Conservation (phyloP, 2,329 filamentous ascomycete species). For the Cladosporium sp. region DNA sequence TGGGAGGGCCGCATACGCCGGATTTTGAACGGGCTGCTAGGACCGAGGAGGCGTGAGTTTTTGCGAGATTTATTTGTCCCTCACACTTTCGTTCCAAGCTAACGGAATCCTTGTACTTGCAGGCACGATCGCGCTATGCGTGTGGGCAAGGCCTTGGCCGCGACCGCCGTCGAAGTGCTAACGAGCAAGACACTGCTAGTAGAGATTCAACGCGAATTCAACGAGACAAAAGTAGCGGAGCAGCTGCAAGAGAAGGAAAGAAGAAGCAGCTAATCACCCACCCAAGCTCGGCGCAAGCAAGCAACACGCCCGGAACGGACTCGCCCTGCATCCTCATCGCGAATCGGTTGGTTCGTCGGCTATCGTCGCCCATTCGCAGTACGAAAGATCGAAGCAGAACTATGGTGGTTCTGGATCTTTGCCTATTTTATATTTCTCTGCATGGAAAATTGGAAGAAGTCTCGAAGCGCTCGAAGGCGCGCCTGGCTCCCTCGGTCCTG, state of each 20-base stretch:
- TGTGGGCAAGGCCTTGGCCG: conserved; percentile 29
- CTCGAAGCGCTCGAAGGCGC: no score
- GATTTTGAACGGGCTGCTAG: conserved; percentile 36
- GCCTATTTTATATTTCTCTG: neutral
- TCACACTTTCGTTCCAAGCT: conserved; percentile 1
- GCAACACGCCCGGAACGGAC: neutral
- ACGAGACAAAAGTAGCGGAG: neutral
- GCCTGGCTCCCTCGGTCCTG: neutral
- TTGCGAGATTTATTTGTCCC: conserved; percentile 20
- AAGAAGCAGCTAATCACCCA: no score
- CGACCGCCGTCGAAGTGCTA: conserved; percentile 35
- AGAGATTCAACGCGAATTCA: conserved; percentile 27
- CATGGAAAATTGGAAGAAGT: no score
- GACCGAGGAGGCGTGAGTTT: conserved; percentile 33
- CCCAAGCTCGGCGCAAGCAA: neutral
- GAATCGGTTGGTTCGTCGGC: neutral
- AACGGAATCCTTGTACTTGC: neutral
- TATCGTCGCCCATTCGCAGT: neutral
- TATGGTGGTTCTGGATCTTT: conserved; percentile 1
- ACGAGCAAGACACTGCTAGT: conserved; percentile 21
- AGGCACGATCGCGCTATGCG: conserved; percentile 21
- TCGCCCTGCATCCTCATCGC: neutral
- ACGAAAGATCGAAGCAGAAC: neutral
- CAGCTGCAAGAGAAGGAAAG: neutral
- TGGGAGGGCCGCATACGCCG: conserved; percentile 36